These are phyloP conservation scores for Alternaria panax DNA, from an alignment of 2,329 filamentous ascomycete genomes.

Conservation along the genomic window DNA sequence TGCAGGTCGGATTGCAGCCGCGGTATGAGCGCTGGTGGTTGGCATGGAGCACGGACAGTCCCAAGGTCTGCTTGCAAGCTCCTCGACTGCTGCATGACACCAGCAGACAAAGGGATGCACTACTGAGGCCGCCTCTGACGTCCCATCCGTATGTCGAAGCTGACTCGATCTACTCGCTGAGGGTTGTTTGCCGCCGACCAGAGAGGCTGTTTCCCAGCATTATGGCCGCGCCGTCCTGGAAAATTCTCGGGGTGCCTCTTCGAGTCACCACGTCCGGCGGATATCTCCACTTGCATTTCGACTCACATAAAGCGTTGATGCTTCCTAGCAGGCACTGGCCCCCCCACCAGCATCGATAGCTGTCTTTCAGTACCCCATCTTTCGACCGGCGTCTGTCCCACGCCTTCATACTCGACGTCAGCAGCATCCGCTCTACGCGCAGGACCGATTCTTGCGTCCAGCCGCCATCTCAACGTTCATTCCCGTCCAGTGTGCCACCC, in stretches of 20 bases:
- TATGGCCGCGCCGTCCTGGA: constrained; percentile 26
- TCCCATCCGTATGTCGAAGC: constrained; percentile 10
- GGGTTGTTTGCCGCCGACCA: constrained; percentile 24
- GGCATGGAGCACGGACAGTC: constrained; percentile 23
- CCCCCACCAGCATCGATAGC: constrained; percentile 5
- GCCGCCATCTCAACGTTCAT: constrained; percentile 22
- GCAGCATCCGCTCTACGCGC: constrained; percentile 38
- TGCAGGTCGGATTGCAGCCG: neutral
- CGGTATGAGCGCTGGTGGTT: neutral
- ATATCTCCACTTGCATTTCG: constrained; percentile 36
- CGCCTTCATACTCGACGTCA: constrained; percentile 12
- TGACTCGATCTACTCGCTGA: constrained; percentile 21
- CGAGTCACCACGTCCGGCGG: constrained; percentile 38
- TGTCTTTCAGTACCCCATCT: constrained; percentile 8
- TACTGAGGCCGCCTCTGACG: constrained; percentile 19
- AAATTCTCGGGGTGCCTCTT: constrained; percentile 33
- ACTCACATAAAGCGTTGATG: constrained; percentile 33
- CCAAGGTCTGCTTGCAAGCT: constrained; percentile 11
- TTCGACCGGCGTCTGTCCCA: constrained; percentile 10
- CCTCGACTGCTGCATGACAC: constrained; percentile 23
- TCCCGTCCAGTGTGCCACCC: constrained; percentile 28
- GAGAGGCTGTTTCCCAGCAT: constrained; percentile 21
- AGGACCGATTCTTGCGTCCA: constrained; percentile 26
- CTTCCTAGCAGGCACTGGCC: constrained; percentile 18
- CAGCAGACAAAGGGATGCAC: constrained; percentile 16